Percentiles rank a stretch among this genome's conserved stretches.
Conservation (phyloP, 441 rosid genomes). For the Aleurites moluccanus region DNA sequence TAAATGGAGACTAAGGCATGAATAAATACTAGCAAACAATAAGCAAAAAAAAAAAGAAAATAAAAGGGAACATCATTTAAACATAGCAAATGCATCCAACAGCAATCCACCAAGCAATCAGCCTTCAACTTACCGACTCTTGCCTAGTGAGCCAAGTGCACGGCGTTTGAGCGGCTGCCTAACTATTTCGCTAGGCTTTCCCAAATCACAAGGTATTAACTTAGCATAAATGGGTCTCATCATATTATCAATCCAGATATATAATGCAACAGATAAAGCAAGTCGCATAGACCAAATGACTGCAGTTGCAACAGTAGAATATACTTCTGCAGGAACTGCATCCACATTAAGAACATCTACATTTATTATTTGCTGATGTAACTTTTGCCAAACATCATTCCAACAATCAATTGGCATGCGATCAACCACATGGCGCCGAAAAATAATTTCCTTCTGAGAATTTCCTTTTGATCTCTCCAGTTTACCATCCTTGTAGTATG, state of each 20-base stretch:
- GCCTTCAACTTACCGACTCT: conserved; percentile 69
- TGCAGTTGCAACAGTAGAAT: conserved; percentile 81
- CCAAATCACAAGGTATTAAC: conserved; percentile 91
- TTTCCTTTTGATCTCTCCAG: conserved; percentile 38
- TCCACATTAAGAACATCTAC: conserved; percentile 77
- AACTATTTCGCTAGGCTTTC: conserved; percentile 56
- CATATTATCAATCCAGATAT: conserved; percentile 76
- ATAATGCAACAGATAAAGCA: conserved; percentile 70
- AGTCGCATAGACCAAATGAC: conserved; percentile 94
- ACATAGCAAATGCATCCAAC: neutral
- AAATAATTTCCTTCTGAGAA: conserved; percentile 59
- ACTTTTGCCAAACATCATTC: conserved; percentile 94
- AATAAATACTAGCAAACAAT: neutral
- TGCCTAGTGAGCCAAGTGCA: conserved; percentile 91
- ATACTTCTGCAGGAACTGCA: conserved; percentile 77
- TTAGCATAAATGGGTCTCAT: conserved; percentile 91
- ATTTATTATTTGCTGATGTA: conserved; percentile 87
- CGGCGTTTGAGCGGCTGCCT: conserved; percentile 66
- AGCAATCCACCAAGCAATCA: conserved; percentile 18
- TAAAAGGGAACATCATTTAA: neutral
- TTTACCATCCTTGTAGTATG: conserved; percentile 71
- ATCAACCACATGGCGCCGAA: conserved; percentile 83
- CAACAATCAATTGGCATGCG: conserved; percentile 96
- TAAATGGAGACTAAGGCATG: neutral
- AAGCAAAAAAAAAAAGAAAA: neutral